Percentiles rank a stretch among this genome's conserved stretches.
These are phyloP conservation scores for Xenoacremonium recifei DNA, from an alignment of 2,329 filamentous ascomycete genomes.

Conservation along the genomic window DNA sequence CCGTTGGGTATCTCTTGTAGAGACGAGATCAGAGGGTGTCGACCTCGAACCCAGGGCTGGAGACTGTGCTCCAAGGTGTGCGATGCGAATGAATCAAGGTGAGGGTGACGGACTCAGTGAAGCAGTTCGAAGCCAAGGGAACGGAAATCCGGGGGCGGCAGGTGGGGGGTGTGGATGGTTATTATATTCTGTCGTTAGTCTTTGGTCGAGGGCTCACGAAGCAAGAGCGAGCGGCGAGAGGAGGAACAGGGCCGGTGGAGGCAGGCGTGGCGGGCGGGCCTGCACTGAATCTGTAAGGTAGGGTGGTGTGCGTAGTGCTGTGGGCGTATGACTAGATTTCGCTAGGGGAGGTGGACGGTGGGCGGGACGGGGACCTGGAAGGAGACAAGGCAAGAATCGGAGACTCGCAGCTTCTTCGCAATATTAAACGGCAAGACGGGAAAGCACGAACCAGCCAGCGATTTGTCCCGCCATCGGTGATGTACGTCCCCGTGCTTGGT, in stretches of 20 bases:
- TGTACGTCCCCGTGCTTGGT: too few relatives aligned
- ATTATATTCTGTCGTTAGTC: conserved; percentile 29
- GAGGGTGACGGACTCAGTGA: conserved; percentile 13
- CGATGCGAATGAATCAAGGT: conserved; percentile 6
- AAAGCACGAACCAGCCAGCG: too few relatives aligned
- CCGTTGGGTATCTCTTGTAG: not conserved
- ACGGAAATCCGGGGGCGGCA: conserved; percentile 29
- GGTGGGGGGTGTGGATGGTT: conserved; percentile 30
- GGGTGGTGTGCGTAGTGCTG: not conserved
- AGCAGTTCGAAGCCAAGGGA: conserved; percentile 27
- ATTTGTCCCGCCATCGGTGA: too few relatives aligned
- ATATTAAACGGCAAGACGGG: too few relatives aligned
- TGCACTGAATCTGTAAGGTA: not conserved
- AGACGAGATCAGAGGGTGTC: not conserved
- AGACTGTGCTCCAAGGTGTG: not conserved
- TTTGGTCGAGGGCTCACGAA: conserved; percentile 13
- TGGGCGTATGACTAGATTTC: not conserved
- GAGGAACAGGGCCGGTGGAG: conserved; percentile 1
- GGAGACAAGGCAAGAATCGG: too few relatives aligned
- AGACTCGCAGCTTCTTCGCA: too few relatives aligned
- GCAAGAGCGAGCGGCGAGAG: not conserved
- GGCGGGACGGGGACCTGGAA: too few relatives aligned
- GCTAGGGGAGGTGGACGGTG: too few relatives aligned
- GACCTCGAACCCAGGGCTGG: not conserved
- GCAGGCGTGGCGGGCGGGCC: not conserved